These are phyloP conservation scores for Chytriomyces confervae DNA, from an alignment of 192 early-diverging fungal species.

Conservation along the genomic window DNA sequence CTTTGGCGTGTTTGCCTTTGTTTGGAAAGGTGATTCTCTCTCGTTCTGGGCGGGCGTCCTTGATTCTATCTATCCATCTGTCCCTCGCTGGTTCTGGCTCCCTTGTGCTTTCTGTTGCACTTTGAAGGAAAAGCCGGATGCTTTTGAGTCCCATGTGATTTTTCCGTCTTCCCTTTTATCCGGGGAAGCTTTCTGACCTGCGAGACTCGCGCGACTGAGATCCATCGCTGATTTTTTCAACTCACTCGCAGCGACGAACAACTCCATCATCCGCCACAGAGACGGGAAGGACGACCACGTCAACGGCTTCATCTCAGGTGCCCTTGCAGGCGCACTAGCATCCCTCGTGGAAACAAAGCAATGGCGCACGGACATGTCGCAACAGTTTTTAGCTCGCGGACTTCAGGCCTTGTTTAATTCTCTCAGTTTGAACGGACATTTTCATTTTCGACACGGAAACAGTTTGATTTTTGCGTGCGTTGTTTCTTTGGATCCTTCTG, in stretches of 20 bases:
- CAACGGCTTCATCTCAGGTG: constrained; percentile 46
- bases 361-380: constrained; percentile 50
- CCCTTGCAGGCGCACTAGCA: constrained; percentile 45
- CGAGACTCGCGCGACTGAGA: too few relatives aligned
- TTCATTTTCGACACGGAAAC: constrained; percentile 54
- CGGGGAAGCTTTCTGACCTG: too few relatives aligned
- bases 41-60: too few relatives aligned
- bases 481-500: not conserved
- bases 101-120: not conserved
- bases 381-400: constrained; percentile 41
- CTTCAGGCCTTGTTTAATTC: constrained; percentile 43
- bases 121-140: too few relatives aligned
- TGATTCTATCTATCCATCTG: not conserved
- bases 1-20: constrained; percentile 30
- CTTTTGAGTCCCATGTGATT: too few relatives aligned
- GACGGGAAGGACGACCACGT: constrained; percentile 34
- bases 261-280: not conserved
- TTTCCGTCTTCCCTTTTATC: too few relatives aligned
- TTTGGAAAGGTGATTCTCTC: constrained; percentile 21
- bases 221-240: not conserved
- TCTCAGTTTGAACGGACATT: constrained; percentile 41
- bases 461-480: constrained; percentile 46
- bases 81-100: not conserved
- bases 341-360: constrained; percentile 48
- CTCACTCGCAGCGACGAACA: not conserved